These are phyloP conservation scores for Pulveroboletus frians DNA, from an alignment of 768 basidiomycete genomes.

Conservation along the genomic window DNA sequence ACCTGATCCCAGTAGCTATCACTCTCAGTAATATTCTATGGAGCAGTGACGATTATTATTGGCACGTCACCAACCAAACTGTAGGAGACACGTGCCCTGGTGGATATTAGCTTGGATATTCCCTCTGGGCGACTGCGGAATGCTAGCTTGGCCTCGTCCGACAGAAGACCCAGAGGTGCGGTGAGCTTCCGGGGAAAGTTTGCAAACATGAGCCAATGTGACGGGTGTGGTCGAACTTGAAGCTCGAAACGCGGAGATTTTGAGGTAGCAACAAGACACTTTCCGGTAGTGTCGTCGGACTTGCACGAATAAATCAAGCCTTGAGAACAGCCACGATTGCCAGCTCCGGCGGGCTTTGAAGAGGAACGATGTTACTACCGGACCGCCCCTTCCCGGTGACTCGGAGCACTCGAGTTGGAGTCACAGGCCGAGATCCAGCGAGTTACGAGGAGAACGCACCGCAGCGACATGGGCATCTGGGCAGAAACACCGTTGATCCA, in stretches of 20 bases:
- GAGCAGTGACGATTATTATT: conserved; percentile 4
- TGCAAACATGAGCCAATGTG: conserved; percentile 47
- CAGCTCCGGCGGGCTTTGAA: neutral
- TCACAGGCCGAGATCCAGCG: neutral
- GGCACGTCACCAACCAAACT: neutral
- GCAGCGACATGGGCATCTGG: conserved; percentile 38
- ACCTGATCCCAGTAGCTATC: conserved; percentile 94
- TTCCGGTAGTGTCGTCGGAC: conserved; percentile 47
- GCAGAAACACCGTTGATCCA: conserved; percentile 60
- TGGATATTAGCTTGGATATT: conserved; percentile 67
- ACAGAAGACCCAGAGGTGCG: conserved; percentile 71
- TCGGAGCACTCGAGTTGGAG: neutral
- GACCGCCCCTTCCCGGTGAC: neutral
- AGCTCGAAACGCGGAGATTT: conserved; percentile 1
- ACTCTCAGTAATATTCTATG: conserved; percentile 63
- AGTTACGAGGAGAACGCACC: too few species aligned
- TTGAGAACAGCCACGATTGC: neutral
- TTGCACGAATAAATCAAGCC: conserved; percentile 23
- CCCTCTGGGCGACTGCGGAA: conserved; percentile 82
- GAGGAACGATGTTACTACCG: neutral
- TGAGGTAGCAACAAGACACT: neutral
- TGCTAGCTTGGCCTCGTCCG: conserved; percentile 84
- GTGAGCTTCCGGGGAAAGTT: conserved; percentile 68
- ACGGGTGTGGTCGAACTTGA: neutral
- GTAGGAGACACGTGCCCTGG: conserved; percentile 49